Base-by-base conservation (phyloP, 495 filamentous ascomycete species). In the Penicillium coffeae region DNA sequence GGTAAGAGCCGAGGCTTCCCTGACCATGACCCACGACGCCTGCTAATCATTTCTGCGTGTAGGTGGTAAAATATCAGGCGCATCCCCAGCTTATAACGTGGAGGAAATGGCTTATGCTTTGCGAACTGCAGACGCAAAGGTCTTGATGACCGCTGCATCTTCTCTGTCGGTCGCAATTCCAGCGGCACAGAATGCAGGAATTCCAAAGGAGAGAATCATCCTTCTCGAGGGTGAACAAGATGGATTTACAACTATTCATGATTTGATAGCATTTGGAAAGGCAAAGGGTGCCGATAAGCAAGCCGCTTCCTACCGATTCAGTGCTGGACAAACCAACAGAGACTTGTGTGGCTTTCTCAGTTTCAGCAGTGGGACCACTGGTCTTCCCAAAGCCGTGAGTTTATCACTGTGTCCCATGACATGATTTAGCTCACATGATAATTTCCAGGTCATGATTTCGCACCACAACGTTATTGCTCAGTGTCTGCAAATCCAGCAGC, bases 391-490 rank as follows among this genome's bases (percentile, higher is more conserved):
- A 45, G 60, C 57, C 30, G 60, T 58, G 35, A 68, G 68, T 32
- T n/a, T n/a, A n/a, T n/a, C n/a, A n/a, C n/a, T n/a, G n/a, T n/a
- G n/a, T n/a, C n/a, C n/a, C n/a, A n/a, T n/a, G n/a, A n/a, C n/a
- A n/a, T n/a, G n/a, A n/a, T n/a, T n/a, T n/a, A n/a, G n/a, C n/a
- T n/a, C n/a, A n/a, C n/a, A n/a, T n/a, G n/a, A n/a, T n/a, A n/a
- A n/a, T 16, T 13, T 14, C 3, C 15, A 66, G 60, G 77, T 83
- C 21, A 83, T 84, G 81, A 82, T 83, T 21, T 61, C 79, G 13
- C 80, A 84, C 51, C 74, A 77, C 34, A 84, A 85, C 53, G 73
- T 84, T 12, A 84, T 85, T 16, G 79, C 79, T 1, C 81, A 84
- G 59, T 79, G 70, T 44, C 64, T 84, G 33, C 82, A 84, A 56